Base-by-base conservation (phyloP, 2,329 filamentous ascomycete genomes). In the Aspergillus unguis region DNA sequence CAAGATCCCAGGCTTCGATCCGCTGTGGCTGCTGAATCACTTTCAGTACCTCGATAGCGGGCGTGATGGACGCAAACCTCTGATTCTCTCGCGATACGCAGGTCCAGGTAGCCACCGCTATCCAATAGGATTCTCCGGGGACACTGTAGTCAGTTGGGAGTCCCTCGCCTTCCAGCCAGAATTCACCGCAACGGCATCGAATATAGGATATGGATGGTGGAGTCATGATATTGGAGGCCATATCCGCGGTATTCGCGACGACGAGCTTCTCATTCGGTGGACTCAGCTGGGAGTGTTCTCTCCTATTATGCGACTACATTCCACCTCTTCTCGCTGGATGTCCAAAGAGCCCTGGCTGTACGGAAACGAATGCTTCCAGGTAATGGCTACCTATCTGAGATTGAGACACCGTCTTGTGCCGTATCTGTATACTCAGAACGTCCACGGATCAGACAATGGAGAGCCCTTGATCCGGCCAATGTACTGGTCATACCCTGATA, bases 201-300 rank as follows among this genome's bases (percentile, higher is more conserved):
- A 87, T 64, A 84, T 86, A 53, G 84, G 84, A 0, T 86, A 83
- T 56, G 84, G 83, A 2, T 86, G 83, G 83, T 86, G 84, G 84
- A 83, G 80, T 45, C 83, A 86, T 63, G 84, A 86, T 57, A 84
- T 86, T 28, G 84, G 84, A n/a, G 84, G 84, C 0, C 84, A 86
- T 62, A 79, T 81, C 59, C 63, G 67, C 2, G 84, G 84, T 3
- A 68, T 68, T 36, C 77, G 79, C 5, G 80, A 83, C 45, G 83
- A 85, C 46, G 81, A 86, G 59, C 71, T 85, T 6, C 74, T 77
- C 1, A 75, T 79, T 1, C 76, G 84, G 17, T 86, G 83, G 84
- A 75, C 84, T 0, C 84, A 86, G 61, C 73, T 82, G 2, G 84
- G 83, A 4, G 78, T 77, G 42, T 84, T 83, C 62, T 84, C 81